Evolutionary conservation across 352 stramenopile genomes (phyloP).

Genomic region (Peronospora belbahrii): DNA sequence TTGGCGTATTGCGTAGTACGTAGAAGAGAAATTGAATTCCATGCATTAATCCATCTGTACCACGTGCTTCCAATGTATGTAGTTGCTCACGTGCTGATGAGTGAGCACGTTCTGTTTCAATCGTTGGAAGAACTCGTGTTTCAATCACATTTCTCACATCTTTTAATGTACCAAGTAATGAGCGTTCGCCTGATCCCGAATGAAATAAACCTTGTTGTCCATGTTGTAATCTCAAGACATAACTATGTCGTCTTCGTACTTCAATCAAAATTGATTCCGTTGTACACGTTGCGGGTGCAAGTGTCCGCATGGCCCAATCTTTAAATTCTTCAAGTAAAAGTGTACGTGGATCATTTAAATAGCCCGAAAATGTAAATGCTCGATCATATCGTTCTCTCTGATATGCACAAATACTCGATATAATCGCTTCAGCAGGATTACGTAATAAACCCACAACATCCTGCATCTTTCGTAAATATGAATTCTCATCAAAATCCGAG

Average conservation of each 20-base stretch:
- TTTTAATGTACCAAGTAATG: conserved; percentile 72
- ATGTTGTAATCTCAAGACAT: conserved; percentile 71
- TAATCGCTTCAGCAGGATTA: conserved; percentile 78
- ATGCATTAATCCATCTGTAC: conserved; percentile 78
- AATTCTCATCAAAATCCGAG: conserved; percentile 82
- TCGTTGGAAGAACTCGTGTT: conserved; percentile 60
- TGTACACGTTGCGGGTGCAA: conserved; percentile 64
- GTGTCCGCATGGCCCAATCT: conserved; percentile 76
- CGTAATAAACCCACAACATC: conserved; percentile 70
- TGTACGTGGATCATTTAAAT: conserved; percentile 76
- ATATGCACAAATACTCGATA: conserved; percentile 82
- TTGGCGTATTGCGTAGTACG: conserved; percentile 75
- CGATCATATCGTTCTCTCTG: conserved; percentile 73
- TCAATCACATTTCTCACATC: conserved; percentile 79
- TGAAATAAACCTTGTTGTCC: conserved; percentile 78
- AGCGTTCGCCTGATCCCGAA: conserved; percentile 62
- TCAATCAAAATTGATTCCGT: conserved; percentile 73
- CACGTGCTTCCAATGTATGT: conserved; percentile 65
- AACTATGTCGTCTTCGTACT: conserved; percentile 63
- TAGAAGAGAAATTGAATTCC: conserved; percentile 85
- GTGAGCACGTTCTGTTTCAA: conserved; percentile 75
- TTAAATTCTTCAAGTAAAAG: conserved; percentile 83
- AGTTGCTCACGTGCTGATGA: conserved; percentile 77
- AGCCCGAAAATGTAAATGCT: conserved; percentile 64
- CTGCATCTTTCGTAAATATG: conserved; percentile 85